These are phyloP conservation scores for Neoboletus brunneissimus DNA, from an alignment of 768 basidiomycete genomes.

Conservation along the genomic window DNA sequence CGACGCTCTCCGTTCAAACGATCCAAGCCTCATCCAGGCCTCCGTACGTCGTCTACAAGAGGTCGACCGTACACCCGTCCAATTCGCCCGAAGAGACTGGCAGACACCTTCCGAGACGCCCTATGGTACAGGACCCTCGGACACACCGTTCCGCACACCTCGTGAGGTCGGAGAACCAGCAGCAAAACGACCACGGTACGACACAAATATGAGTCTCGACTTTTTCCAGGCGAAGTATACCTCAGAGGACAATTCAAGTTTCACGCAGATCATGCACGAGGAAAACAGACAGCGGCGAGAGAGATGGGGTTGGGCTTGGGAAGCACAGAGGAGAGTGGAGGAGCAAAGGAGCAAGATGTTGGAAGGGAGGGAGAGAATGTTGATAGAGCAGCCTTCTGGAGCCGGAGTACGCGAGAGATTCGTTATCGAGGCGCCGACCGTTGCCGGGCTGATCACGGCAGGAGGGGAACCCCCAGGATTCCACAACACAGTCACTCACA, in stretches of 20 bases:
- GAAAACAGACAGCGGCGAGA: slow-evolving; percentile 84
- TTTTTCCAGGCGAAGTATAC: slow-evolving; percentile 89
- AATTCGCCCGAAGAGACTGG: slow-evolving; percentile 32
- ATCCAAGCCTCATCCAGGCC: slow-evolving; percentile 71
- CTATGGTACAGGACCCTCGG: slow-evolving; percentile 52
- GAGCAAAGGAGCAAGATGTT: slow-evolving; percentile 61
- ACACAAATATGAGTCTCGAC: slow-evolving; percentile 69
- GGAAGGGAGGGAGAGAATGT: slow-evolving; percentile 62
- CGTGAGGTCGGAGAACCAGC: slow-evolving; percentile 41
- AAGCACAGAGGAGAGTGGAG: slow-evolving; percentile 82
- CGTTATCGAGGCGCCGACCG: slow-evolving; percentile 55
- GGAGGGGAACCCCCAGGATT: slow-evolving; percentile 16
- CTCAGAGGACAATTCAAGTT: slow-evolving; percentile 96
- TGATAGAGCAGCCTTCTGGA: slow-evolving; percentile 65
- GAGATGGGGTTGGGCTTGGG: slow-evolving; percentile 91
- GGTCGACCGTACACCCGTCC: slow-evolving; percentile 50
- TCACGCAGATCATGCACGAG: slow-evolving; percentile 85
- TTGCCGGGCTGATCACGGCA: slow-evolving; percentile 52
- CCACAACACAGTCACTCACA: slow-evolving; percentile 18
- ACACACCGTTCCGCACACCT: slow-evolving; percentile 61
- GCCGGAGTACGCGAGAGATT: slow-evolving; percentile 68
- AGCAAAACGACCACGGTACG: slow-evolving; percentile 56
- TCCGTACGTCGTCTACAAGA: slow-evolving; percentile 74
- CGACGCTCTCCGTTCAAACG: slow-evolving; percentile 71
- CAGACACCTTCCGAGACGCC: slow-evolving; percentile 65